A percentile compares a stretch with the other conserved stretches of the same genome.
phyloP scores from a whole-genome alignment of 441 rosid genomes.

The Aleurites moluccanus region DNA sequence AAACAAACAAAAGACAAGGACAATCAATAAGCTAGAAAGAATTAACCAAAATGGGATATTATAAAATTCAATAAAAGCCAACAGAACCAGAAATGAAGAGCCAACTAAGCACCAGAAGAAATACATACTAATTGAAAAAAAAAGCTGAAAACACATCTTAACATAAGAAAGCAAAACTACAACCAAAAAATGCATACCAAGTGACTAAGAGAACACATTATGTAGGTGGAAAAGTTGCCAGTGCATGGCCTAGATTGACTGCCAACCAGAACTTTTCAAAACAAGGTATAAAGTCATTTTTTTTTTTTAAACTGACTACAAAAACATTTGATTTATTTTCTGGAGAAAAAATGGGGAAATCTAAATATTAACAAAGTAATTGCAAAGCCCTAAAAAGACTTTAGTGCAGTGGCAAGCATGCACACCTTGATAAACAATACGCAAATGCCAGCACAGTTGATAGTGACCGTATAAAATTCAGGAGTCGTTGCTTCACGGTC shows the following conservation, averaged over 20 bases:
- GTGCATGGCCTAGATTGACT: background rate
- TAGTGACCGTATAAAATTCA: slow-evolving; percentile 69
- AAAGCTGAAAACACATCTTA: background rate
- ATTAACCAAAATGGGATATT: background rate
- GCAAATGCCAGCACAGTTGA: slow-evolving; percentile 86
- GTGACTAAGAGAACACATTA: background rate
- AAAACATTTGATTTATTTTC: background rate
- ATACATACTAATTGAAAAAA: background rate
- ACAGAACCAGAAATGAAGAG: background rate
- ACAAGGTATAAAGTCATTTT: background rate
- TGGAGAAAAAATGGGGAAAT: background rate
- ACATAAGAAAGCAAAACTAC: background rate
- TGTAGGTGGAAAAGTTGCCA: background rate
- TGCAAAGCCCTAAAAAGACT: background rate
- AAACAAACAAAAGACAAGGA: background rate
- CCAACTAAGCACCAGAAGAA: background rate
- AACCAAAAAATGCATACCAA: background rate
- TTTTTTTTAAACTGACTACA: background rate
- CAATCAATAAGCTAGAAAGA: slow-evolving; percentile 3
- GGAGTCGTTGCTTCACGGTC: slow-evolving; percentile 70
- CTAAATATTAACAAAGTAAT: background rate
- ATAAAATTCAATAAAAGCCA: slow-evolving; percentile 5
- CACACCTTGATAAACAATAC: slow-evolving; percentile 80
- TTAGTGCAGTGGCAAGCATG: slow-evolving; percentile 5
- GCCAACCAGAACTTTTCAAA: background rate